phyloP scores from a whole-genome alignment of 306 rosid species.

The Pyrus bretschneideri region DNA sequence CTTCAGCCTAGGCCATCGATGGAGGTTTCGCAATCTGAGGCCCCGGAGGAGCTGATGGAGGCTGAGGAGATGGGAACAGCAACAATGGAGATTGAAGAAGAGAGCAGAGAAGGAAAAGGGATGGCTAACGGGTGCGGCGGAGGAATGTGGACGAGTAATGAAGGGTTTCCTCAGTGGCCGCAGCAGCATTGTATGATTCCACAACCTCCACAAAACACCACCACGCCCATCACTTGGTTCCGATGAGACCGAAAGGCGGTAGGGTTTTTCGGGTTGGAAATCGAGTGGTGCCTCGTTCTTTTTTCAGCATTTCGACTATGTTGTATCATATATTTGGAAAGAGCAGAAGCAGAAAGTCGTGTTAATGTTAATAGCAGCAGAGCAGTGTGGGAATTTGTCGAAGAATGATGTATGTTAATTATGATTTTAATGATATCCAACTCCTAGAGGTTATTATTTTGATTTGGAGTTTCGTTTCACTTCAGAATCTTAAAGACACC shows the following conservation, averaged over 20 bases:
- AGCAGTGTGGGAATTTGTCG: not conserved
- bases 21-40: constrained; percentile 1
- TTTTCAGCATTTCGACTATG: not conserved
- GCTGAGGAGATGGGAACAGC: constrained; percentile 36
- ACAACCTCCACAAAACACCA: constrained; percentile 56
- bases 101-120: not conserved
- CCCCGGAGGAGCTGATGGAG: constrained; percentile 38
- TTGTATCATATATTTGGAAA: not conserved
- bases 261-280: not conserved
- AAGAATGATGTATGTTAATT: not conserved
- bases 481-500: too few species aligned
- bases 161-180: constrained; percentile 47
- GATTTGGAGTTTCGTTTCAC: too few species aligned
- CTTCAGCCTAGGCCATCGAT: not conserved
- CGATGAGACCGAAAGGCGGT: constrained; percentile 11
- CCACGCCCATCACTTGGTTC: constrained; percentile 73
- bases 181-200: constrained; percentile 72
- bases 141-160: constrained; percentile 15
- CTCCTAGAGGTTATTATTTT: too few species aligned
- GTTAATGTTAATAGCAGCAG: not conserved
- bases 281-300: not conserved
- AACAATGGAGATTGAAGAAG: constrained; percentile 62
- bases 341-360: not conserved
- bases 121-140: constrained; percentile 13
- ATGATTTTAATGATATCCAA: not conserved